Conservation (phyloP, 495 filamentous ascomycete genomes). For the Xylaria curta region DNA sequence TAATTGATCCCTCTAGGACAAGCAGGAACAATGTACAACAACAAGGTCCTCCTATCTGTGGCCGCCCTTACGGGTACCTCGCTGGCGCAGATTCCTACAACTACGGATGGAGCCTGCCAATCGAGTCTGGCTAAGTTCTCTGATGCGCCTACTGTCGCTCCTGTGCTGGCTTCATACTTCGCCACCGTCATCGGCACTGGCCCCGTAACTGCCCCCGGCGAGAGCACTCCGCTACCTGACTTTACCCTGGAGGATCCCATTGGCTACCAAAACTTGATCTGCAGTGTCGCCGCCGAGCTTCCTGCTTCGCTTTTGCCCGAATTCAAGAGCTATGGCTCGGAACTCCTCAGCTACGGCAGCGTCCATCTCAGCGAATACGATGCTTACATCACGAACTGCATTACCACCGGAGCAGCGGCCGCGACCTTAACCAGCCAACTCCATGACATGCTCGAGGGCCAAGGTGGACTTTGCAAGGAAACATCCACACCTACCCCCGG, state of each 20-base stretch:
- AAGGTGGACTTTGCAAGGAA: background rate
- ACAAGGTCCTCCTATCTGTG: slow-evolving; percentile 3
- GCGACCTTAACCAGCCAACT: background rate
- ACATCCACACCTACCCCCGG: background rate
- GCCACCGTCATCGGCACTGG: background rate
- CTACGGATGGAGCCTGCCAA: background rate
- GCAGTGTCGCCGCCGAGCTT: background rate
- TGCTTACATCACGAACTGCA: slow-evolving; percentile 18
- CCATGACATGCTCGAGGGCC: background rate
- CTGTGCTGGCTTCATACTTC: background rate
- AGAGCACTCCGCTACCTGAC: slow-evolving; percentile 8
- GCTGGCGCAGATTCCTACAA: background rate
- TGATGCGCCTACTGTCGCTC: background rate
- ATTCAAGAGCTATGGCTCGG: background rate
- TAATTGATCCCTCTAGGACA: no score
- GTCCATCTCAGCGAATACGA: slow-evolving; percentile 9
- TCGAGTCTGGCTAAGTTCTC: background rate
- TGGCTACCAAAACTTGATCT: background rate
- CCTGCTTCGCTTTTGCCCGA: slow-evolving; percentile 1
- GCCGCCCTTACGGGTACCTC: slow-evolving; percentile 1
- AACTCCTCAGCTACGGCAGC: slow-evolving; percentile 15
- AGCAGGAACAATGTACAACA: slow-evolving; percentile 10
- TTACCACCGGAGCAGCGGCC: slow-evolving; percentile 13
- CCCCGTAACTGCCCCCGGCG: background rate
- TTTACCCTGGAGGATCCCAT: slow-evolving; percentile 12